A percentile compares a stretch with the other conserved stretches of the same genome.
phyloP scores from a whole-genome alignment of 2,329 filamentous ascomycete species.

The Incumbomyces lentus region DNA sequence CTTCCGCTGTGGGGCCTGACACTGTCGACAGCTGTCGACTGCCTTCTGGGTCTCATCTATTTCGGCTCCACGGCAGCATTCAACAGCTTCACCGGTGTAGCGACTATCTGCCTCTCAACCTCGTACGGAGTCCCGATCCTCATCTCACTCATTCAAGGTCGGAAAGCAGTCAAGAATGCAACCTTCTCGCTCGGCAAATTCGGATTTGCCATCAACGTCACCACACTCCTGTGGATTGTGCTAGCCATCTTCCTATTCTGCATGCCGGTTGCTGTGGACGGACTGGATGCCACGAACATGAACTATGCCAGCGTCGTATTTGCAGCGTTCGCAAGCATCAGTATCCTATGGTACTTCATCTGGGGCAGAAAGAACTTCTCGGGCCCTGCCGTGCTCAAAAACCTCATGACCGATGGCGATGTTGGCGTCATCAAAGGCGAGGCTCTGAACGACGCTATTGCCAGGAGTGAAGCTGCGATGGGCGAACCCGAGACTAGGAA shows the following conservation, averaged over 20 bases:
- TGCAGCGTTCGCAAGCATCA: constrained; percentile 26
- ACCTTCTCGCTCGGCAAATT: constrained; percentile 40
- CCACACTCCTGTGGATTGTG: constrained; percentile 38
- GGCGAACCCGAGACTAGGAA: background rate
- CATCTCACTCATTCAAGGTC: constrained; percentile 36
- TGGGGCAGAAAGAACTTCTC: constrained; percentile 55
- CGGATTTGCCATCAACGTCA: constrained; percentile 33
- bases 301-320: constrained; percentile 35
- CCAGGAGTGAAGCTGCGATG: background rate
- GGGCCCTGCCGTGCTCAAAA: constrained; percentile 63
- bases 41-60: constrained; percentile 34
- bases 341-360: constrained; percentile 52
- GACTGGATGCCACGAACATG: constrained; percentile 27
- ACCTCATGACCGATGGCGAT: constrained; percentile 56
- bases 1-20: constrained; percentile 12
- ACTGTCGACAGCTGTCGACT: constrained; percentile 35
- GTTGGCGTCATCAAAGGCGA: constrained; percentile 45
- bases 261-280: constrained; percentile 25
- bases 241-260: constrained; percentile 43
- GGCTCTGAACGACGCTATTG: constrained; percentile 3
- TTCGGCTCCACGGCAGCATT: constrained; percentile 18
- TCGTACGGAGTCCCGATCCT: constrained; percentile 39
- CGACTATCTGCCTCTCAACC: constrained; percentile 39
- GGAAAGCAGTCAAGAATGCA: constrained; percentile 35
- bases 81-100: constrained; percentile 25